Evolutionary conservation across 2,329 filamentous ascomycete species (phyloP).

Genomic region (Nigrospora sphaerica): DNA sequence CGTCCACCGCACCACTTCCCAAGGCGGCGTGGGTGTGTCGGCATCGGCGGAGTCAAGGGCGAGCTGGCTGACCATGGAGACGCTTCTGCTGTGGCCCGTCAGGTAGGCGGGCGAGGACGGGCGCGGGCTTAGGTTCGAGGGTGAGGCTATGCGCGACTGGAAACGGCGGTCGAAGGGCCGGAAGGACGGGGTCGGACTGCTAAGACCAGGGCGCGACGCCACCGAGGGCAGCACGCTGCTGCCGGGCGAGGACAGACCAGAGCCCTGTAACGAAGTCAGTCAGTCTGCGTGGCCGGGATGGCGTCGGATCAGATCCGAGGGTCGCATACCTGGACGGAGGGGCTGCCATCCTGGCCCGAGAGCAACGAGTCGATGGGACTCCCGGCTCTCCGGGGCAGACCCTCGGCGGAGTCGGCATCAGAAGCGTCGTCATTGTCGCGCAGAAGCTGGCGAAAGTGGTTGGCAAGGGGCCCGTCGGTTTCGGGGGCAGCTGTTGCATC

Average conservation of each 20-base stretch:
- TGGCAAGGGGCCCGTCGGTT: constrained; percentile 28
- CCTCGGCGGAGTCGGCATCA: constrained; percentile 47
- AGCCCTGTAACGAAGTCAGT: constrained; percentile 40
- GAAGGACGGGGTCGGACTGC: constrained; percentile 73
- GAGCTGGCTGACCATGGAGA: constrained; percentile 68
- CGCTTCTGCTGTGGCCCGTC: constrained; percentile 70
- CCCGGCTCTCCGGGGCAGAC: constrained; percentile 44
- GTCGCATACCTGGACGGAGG: constrained; percentile 65
- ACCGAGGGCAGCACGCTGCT: constrained; percentile 68
- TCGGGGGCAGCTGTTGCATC: constrained; percentile 12
- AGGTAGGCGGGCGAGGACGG: constrained; percentile 73
- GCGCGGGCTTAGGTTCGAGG: constrained; percentile 54
- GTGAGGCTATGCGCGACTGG: constrained; percentile 72
- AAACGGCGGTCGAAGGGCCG: constrained; percentile 93
- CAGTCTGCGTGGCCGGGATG: constrained; percentile 11
- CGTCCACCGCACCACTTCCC: constrained; percentile 97
- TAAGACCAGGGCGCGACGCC: constrained; percentile 57
- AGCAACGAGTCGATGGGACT: constrained; percentile 63
- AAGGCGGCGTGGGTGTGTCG: constrained; percentile 72
- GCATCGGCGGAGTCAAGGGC: constrained; percentile 54
- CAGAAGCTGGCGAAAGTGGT: constrained; percentile 38
- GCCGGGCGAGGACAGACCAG: constrained; percentile 57
- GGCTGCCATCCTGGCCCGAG: constrained; percentile 77
- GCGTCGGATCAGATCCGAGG: background rate
- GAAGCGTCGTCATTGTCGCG: constrained; percentile 38